Evolutionary conservation across 768 basidiomycete species (phyloP), one percentile per base, ranked within the genome.

Genomic region (Leucocoprinus birnbaumii): DNA sequence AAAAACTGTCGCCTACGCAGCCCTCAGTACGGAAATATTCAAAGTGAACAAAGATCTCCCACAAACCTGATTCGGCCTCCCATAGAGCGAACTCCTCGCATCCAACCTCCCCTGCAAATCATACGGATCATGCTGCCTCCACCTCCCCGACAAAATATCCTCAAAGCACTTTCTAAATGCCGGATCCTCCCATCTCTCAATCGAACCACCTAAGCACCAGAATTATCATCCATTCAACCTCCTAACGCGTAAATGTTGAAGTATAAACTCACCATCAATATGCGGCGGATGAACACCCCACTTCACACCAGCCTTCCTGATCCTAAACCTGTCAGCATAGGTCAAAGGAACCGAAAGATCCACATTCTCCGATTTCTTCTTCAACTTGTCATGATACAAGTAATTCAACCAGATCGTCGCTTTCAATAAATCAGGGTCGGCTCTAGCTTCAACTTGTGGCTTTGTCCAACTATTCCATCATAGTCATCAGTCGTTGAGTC

Each of bases 311-410:
- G 88, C 84, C 56, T 83, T 82, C 50, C 89, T 76, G 58, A 91
- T 89, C 31, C 87, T 80, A 66, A 89, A 85, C 31, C 87, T 74
- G 65, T 91, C 88, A 0, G 86, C 87, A 58, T 92, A 91, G 13
- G 73, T 79, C 56, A 91, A 68, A 16, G 87, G 84, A 3, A 79
- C 74, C 6, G 53, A 55, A 25, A 55, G 53, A 31, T 55, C 53
- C 19, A 55, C 53, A 8, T 42, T 45, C 16, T 82, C 77, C 19
- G 70, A 63, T 18, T 62, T 64, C 25, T 63, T 64, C 11, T 66
- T 72, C 1, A 71, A 65, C 43, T 74, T 73, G 35, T 67, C 60
- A 52, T 77, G 79, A 64, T 86, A 88, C n/a, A 87, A 66, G 27
- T 80, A 78, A 69, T 87, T 89, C 38, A 87, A 71, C 80, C 80